Conservation (phyloP, 768 basidiomycete genomes). For the Neoboletus magnificus region DNA sequence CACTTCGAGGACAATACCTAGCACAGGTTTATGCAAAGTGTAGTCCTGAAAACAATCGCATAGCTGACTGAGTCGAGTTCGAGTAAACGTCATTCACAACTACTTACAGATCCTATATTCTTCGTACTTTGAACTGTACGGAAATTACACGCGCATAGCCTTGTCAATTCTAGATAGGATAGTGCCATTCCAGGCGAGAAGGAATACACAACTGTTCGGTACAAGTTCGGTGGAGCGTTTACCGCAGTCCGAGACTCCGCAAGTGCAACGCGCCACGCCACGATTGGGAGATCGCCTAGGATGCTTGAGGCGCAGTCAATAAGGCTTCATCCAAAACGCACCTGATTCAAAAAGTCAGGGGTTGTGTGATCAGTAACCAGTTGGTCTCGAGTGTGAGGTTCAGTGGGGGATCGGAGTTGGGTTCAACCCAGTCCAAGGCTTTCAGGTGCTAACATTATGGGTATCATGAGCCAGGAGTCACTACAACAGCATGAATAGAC, state of each 20-base stretch:
- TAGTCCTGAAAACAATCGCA: slow-evolving; percentile 1
- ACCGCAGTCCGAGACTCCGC: neutral
- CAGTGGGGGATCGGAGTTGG: neutral
- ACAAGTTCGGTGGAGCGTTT: neutral
- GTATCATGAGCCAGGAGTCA: neutral
- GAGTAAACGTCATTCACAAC: neutral
- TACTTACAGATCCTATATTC: neutral
- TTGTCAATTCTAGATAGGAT: slow-evolving; percentile 4
- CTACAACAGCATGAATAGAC: neutral
- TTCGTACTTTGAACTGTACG: slow-evolving; percentile 5
- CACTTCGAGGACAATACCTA: neutral
- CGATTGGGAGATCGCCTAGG: neutral
- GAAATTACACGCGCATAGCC: slow-evolving; percentile 24
- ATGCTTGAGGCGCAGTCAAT: neutral
- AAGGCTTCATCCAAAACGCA: neutral
- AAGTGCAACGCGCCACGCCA: slow-evolving; percentile 6
- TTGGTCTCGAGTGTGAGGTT: neutral
- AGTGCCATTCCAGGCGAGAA: slow-evolving; percentile 8
- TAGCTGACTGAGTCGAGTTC: neutral
- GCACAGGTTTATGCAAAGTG: slow-evolving; percentile 16
- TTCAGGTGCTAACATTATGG: neutral
- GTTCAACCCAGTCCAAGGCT: neutral
- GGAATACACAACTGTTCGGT: neutral
- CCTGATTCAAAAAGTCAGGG: neutral
- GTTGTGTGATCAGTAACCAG: neutral